Evolutionary conservation across 352 stramenopile species (phyloP), one percentile per base, ranked within the genome.

Genomic region (Phytophthora tentaculata): DNA sequence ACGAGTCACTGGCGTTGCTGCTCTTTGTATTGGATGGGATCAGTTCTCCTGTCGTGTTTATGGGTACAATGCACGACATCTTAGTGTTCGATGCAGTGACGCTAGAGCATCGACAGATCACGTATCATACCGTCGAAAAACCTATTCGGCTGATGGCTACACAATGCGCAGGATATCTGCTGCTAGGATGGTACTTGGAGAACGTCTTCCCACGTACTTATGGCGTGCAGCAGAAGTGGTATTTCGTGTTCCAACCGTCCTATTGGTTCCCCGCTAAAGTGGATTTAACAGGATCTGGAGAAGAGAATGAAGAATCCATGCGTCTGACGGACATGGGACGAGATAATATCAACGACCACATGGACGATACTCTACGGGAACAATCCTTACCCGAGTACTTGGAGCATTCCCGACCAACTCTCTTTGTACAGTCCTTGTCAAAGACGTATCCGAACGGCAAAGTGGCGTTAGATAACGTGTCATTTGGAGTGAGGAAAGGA

Each of bases 141-240:
- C 81, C 85, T 8, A 89, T 73, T 10, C 23, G 71, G 22, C 78
- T 90, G 29, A 92, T 99, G 76, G 35, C 89, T 9, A 8, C 86
- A 3, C 96, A 99, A 67, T 88, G 81, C 26, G 23, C 91, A 22
- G 75, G 94, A 7, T 98, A 98, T 59, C 62, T 93, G 20, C 35
- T 98, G 12, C 73, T 99, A 9, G 96, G 90, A 3, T 97, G 84
- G 82, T 99, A 99, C 72, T 77, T 99, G 19, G 95, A 98, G 62
- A 89, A 96, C 41, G 92, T 98, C 1, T 88, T 98, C 35, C 96
- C 96, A 16, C 83, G 86, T 10, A 87, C 97, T 16, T 97, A 96
- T 53, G 96, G 96, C 19, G 90, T 97, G 47, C 83, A 89, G 39
- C 75, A 89, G 23, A 95, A 89, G n/a, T 98, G 92, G 88, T 97